phyloP scores from a whole-genome alignment of 2,329 filamentous ascomycete genomes.

The Pseudogymnoascus destructans region DNA sequence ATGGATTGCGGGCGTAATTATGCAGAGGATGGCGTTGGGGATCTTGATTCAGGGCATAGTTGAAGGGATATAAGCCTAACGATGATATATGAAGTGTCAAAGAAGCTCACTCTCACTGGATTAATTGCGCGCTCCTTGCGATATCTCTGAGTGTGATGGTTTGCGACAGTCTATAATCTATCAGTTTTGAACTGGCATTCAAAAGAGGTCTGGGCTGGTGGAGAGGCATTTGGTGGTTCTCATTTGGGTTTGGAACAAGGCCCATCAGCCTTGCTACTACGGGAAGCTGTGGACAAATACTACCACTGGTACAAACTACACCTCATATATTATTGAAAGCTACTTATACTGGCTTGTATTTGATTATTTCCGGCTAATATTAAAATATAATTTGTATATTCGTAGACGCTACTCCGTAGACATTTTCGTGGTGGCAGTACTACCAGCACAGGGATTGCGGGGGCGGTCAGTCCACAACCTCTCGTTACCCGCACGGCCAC shows the following conservation, averaged over 20 bases:
- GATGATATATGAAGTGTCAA: constrained; percentile 2
- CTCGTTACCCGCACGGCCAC: not conserved
- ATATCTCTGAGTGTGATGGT: no score
- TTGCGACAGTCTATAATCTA: not conserved
- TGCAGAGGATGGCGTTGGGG: constrained; percentile 15
- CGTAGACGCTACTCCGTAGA: not conserved
- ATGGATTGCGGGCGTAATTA: constrained; percentile 12
- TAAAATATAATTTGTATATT: not conserved
- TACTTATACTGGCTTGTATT: not conserved
- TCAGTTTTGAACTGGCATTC: not conserved
- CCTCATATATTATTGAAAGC: not conserved
- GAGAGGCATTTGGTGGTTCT: not conserved
- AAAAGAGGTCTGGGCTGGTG: not conserved
- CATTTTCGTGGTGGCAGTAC: not conserved
- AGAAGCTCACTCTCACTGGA: constrained; percentile 4
- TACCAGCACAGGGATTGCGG: not conserved
- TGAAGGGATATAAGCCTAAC: not conserved
- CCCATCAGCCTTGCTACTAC: not conserved
- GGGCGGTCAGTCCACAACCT: not conserved
- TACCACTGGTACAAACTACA: not conserved
- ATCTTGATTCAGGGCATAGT: not conserved
- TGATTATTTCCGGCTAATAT: not conserved
- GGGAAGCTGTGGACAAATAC: not conserved
- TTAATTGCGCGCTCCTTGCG: not conserved
- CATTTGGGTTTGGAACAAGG: not conserved